These are phyloP conservation scores for Sequoiadendron giganteum DNA, from an alignment of 75 land plant genomes.

Conservation along the genomic window DNA sequence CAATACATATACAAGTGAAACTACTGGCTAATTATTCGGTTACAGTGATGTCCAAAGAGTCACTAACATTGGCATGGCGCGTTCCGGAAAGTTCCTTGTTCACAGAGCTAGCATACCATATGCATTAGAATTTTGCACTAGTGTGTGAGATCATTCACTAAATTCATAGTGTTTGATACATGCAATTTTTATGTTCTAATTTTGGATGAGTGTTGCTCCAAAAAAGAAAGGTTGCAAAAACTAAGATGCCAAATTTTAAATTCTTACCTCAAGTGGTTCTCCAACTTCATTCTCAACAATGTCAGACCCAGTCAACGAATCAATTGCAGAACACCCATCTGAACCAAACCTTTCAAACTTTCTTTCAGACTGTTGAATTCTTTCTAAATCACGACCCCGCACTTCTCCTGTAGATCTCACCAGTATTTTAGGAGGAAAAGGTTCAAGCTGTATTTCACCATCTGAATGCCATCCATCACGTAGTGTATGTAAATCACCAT, in stretches of 20 bases:
- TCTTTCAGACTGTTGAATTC: conserved; percentile 12
- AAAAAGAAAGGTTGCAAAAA: neutral
- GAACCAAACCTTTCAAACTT: conserved; percentile 27
- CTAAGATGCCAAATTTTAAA: neutral
- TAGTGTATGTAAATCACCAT: conserved; percentile 7
- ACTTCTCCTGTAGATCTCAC: conserved; percentile 20
- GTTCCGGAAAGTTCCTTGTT: neutral
- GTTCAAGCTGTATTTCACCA: conserved; percentile 56
- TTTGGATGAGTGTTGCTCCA: neutral
- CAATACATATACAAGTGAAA: neutral
- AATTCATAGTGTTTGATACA: neutral
- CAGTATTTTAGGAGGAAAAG: conserved; percentile 25
- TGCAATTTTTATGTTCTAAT: neutral
- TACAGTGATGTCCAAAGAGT: neutral
- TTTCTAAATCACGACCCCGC: conserved; percentile 3
- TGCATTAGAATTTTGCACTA: neutral
- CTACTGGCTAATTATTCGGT: neutral
- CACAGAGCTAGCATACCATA: neutral
- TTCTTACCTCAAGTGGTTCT: conserved; percentile 78
- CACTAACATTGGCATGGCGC: neutral
- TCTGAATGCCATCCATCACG: conserved; percentile 78
- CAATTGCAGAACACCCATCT: conserved; percentile 33
- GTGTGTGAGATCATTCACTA: neutral
- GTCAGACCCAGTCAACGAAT: conserved; percentile 40
- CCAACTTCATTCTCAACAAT: conserved; percentile 50